Base-by-base conservation (phyloP, 2,329 filamentous ascomycete genomes). In the Dothiorella sarmentorum region DNA sequence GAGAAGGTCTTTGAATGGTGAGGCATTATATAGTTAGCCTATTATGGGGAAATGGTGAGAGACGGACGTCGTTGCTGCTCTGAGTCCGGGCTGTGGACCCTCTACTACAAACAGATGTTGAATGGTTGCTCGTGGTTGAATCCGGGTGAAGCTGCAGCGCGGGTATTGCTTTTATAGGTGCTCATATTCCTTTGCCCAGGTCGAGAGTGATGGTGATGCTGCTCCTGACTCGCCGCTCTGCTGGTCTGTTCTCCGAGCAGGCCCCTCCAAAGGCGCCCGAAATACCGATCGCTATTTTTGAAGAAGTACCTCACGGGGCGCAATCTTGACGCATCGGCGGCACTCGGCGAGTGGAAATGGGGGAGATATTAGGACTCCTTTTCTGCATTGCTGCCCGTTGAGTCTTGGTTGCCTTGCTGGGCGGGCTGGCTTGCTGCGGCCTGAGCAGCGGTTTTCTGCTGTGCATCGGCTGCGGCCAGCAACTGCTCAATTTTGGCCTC, bases 401-500 rank as follows among this genome's bases (percentile, higher is more conserved):
- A 7, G 13, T 35, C 26, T 15, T 33, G 17, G 11, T 43, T 42
- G 51, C n/a, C 9, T 11, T 22, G 7, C 18, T 42, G 27, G 4
- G 52, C 10, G 17, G 38, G 4, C 26, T 33, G 26, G 26, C 27
- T 18, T 27, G 52, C 26, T n/a, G 38, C 10, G 7, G 4, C n/a
- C 3, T 29, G 38, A 27, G 26, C 10, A 4, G 37, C 17, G 1
- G 20, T n/a, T 9, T 27, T 10, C 35, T 40, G 49, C 22, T 53
- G 49, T 4, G 49, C 45, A 60, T 78, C 77, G 18, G 80, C 76
- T 56, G 76, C 75, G 15, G 76, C 78, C 17, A 83, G 70, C 4
- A 83, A 67, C 43, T 77, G 75, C 62, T 82, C 79, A 47, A 85
- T 83, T 68, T 80, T 81, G 57, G 73, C 75, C 66, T 85, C 82